phyloP scores from a whole-genome alignment of 495 filamentous ascomycete species.

The Pyronema domesticum region DNA sequence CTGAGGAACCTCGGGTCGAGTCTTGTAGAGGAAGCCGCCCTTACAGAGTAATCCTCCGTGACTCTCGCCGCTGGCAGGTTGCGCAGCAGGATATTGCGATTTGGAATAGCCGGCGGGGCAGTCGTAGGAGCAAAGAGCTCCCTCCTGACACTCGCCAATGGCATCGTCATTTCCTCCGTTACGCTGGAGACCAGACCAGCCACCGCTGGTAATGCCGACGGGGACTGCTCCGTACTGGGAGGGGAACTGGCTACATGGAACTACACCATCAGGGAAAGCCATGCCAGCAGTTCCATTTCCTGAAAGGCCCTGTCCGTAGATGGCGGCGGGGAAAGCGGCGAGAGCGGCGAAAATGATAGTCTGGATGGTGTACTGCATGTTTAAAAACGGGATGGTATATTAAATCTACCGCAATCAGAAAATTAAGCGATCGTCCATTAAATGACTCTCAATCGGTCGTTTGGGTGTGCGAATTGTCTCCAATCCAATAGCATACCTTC shows the following conservation, averaged over 20 bases:
- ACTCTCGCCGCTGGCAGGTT: slow-evolving; percentile 71
- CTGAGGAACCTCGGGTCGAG: slow-evolving; percentile 43
- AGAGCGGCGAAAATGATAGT: too few relatives aligned
- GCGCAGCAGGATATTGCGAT: slow-evolving; percentile 69
- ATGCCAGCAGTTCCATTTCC: too few relatives aligned
- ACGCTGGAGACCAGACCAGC: slow-evolving; percentile 71
- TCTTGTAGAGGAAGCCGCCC: slow-evolving; percentile 59
- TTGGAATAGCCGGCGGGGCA: slow-evolving; percentile 87
- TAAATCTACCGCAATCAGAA: too few relatives aligned
- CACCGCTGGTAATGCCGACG: slow-evolving; percentile 42
- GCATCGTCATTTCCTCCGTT: slow-evolving; percentile 37
- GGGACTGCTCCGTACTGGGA: slow-evolving; percentile 63
- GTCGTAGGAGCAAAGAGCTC: slow-evolving; percentile 76
- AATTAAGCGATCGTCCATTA: too few relatives aligned
- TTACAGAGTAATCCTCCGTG: slow-evolving; percentile 79
- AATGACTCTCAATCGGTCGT: too few relatives aligned
- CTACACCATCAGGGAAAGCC: slow-evolving; percentile 55
- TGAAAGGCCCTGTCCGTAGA: too few relatives aligned
- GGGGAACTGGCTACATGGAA: slow-evolving; percentile 60
- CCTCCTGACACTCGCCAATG: slow-evolving; percentile 36
- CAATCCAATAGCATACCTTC: too few relatives aligned
- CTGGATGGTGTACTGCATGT: too few relatives aligned
- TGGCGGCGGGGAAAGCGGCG: too few relatives aligned
- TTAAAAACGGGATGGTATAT: too few relatives aligned
- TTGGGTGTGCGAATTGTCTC: too few relatives aligned